Percentiles rank a stretch among this genome's conserved stretches.
Evolutionary conservation across 2,329 filamentous ascomycete genomes (phyloP).

Genomic region (Fusarium oxysporum): DNA sequence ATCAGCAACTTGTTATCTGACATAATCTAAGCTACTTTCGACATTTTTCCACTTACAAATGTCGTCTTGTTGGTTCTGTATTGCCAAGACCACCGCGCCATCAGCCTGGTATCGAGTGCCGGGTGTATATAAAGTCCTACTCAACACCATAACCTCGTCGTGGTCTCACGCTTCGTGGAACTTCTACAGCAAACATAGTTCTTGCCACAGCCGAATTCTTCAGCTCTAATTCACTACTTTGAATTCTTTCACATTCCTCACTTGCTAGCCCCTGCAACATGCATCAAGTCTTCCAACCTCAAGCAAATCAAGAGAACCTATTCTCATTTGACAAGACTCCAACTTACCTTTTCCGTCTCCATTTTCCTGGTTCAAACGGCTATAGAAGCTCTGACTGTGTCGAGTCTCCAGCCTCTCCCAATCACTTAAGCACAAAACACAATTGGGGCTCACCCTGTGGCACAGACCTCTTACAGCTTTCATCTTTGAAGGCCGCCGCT

Average conservation of each 20-base stretch:
- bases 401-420: not conserved
- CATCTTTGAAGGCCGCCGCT: rapidly evolving
- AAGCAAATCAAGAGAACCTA: not conserved
- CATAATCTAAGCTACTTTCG: not conserved
- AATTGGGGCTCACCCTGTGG: too few species aligned
- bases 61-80: not conserved
- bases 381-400: too few species aligned
- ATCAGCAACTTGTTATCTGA: not conserved
- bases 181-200: not conserved
- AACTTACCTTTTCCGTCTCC: not conserved
- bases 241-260: too few species aligned
- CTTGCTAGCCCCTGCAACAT: too few species aligned
- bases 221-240: not conserved
- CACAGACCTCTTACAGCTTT: not conserved
- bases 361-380: not conserved
- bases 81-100: not conserved
- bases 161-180: too few species aligned
- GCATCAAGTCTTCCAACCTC: not conserved
- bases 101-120: not conserved
- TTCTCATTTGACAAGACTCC: not conserved
- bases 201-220: not conserved
- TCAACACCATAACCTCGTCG: not conserved
- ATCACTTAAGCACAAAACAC: too few species aligned
- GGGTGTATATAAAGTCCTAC: not conserved
- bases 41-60: not conserved